Conservation (phyloP, 768 basidiomycete species). For the Leccinum uliginosum region DNA sequence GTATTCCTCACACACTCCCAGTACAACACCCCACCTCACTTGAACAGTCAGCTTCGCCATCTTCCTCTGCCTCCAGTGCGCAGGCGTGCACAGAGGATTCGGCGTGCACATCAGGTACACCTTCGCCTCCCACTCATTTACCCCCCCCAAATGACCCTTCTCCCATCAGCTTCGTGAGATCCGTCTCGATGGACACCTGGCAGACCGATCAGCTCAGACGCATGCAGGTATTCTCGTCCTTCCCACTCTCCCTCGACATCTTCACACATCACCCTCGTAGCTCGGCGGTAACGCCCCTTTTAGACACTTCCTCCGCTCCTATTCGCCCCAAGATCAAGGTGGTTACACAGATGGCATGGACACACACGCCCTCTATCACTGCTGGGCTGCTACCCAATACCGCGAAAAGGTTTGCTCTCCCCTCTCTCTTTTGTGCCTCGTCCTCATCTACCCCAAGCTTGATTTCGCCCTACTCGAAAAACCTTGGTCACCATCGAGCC, state of each 20-base stretch:
- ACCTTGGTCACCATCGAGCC: constrained; percentile 73
- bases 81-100: constrained; percentile 80
- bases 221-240: constrained; percentile 70
- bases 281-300: constrained; percentile 87
- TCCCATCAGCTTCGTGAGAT: constrained; percentile 73
- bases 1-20: constrained; percentile 30
- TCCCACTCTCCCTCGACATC: not conserved
- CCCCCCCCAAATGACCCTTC: not conserved
- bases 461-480: constrained; percentile 71
- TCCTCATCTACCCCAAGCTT: constrained; percentile 50
- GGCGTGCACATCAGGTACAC: constrained; percentile 85
- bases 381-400: constrained; percentile 93
- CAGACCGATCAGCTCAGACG: constrained; percentile 80
- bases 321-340: constrained; percentile 59
- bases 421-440: not conserved
- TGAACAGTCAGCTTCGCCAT: constrained; percentile 62
- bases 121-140: not conserved
- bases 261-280: constrained; percentile 35
- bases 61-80: constrained; percentile 90
- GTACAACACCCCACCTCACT: not conserved
- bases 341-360: constrained; percentile 63
- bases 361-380: constrained; percentile 79
- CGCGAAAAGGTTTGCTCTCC: constrained; percentile 72
- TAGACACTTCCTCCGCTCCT: constrained; percentile 70
- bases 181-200: constrained; percentile 97